Percentiles rank a stretch among this genome's conserved stretches.
Conservation (phyloP, 176 grass and related monocot species). For the Metroxylon sagu region DNA sequence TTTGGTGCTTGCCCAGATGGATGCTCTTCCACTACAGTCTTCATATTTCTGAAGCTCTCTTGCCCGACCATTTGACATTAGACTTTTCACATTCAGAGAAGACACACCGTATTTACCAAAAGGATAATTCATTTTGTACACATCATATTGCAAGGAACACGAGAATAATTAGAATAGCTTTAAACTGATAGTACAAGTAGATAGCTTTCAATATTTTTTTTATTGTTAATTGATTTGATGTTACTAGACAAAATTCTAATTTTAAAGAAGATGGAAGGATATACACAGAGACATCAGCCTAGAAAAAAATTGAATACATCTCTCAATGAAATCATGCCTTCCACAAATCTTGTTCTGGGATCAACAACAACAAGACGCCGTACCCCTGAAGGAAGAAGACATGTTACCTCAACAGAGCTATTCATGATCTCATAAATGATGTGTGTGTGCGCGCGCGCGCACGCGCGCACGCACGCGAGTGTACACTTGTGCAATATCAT, state of each 20-base stretch:
- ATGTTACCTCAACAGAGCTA: background rate
- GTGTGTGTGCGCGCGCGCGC: too few species aligned
- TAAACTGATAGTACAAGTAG: background rate
- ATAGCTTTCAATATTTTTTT: background rate
- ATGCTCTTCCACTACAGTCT: background rate
- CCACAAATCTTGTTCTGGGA: constrained; percentile 40
- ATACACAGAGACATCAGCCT: constrained; percentile 41
- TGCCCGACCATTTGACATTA: too few species aligned
- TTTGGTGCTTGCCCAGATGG: background rate
- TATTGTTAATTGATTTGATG: constrained; percentile 28
- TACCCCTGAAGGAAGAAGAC: constrained; percentile 26
- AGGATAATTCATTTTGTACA: too few species aligned
- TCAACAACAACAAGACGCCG: constrained; percentile 44
- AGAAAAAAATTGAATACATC: constrained; percentile 51
- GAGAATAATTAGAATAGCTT: background rate
- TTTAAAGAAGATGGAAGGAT: constrained; percentile 43
- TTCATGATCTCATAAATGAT: background rate
- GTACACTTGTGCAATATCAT: background rate
- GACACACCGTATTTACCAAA: too few species aligned
- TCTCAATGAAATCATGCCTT: constrained; percentile 61
- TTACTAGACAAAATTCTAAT: constrained; percentile 28
- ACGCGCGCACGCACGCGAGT: background rate
- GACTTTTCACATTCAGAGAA: too few species aligned
- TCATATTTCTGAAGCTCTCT: background rate
- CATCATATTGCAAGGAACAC: background rate